Conservation (phyloP, 176 grass and related monocot genomes). For the Rhipidocladum racemiflorum region DNA sequence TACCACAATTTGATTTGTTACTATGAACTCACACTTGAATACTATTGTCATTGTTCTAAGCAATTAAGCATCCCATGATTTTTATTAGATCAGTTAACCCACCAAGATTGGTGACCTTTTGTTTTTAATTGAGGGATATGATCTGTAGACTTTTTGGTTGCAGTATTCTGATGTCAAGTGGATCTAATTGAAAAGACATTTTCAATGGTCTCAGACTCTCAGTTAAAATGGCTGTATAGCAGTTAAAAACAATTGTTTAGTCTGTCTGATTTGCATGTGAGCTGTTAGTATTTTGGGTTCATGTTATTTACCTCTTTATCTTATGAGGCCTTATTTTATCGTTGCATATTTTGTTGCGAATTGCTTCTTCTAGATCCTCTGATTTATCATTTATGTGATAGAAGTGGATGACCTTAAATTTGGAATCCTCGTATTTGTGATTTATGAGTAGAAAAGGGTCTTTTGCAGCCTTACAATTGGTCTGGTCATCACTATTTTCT, state of each 20-base stretch:
- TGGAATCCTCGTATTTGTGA: neutral
- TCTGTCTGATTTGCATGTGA: neutral
- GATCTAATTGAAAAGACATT: neutral
- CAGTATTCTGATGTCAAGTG: neutral
- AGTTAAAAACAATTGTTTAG: neutral
- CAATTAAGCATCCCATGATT: neutral
- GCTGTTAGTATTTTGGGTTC: neutral
- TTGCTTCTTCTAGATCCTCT: neutral
- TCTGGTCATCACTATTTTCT: constrained; percentile 19
- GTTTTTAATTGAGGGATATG: neutral
- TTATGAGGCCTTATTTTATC: neutral
- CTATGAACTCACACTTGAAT: neutral
- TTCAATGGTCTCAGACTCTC: neutral
- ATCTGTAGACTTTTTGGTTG: neutral
- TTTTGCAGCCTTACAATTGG: neutral
- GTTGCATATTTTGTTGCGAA: neutral
- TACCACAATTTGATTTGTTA: neutral
- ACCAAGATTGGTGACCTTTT: neutral
- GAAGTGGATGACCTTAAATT: neutral
- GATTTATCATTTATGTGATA: neutral
- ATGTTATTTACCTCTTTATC: constrained; percentile 5
- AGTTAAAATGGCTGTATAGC: neutral
- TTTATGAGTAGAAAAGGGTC: constrained; percentile 7
- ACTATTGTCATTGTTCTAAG: neutral
- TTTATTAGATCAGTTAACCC: neutral